These are phyloP conservation scores for Colletotrichum brevisporum DNA, from an alignment of 2,329 filamentous ascomycete species.

Conservation along the genomic window DNA sequence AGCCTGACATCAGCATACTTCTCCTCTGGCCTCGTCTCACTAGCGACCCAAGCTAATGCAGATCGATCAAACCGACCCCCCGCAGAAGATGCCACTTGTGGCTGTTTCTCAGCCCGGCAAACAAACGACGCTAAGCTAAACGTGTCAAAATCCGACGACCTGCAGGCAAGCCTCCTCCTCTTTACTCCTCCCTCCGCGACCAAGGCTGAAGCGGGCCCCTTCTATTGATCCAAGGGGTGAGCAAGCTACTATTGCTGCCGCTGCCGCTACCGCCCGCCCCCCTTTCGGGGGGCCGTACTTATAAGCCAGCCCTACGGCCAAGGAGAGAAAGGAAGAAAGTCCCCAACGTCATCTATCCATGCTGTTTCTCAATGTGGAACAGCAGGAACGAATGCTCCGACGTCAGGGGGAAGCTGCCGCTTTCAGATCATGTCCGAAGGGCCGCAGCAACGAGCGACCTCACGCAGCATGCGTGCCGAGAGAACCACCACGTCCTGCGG, in stretches of 20 bases:
- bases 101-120: constrained; percentile 27
- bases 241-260: no score
- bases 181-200: not conserved
- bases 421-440: constrained; percentile 52
- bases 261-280: no score
- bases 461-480: constrained; percentile 47
- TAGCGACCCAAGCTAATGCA: constrained; percentile 35
- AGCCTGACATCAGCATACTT: no score
- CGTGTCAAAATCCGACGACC: constrained; percentile 33
- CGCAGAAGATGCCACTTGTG: constrained; percentile 35
- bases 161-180: constrained; percentile 33
- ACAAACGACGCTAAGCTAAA: constrained; percentile 30
- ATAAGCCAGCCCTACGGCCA: constrained; percentile 36
- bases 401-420: constrained; percentile 15
- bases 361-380: constrained; percentile 22
- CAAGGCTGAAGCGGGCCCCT: not conserved
- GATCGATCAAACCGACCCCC: constrained; percentile 25
- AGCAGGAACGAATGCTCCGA: constrained; percentile 23
- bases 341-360: constrained; percentile 14
- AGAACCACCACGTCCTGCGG: constrained; percentile 61
- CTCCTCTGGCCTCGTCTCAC: constrained; percentile 3
- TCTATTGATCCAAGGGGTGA: not conserved
- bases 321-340: not conserved
- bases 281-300: constrained; percentile 4
- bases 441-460: constrained; percentile 48